A percentile compares a stretch with the other conserved stretches of the same genome.
These are phyloP conservation scores for Globisporangium takayamanum DNA, from an alignment of 352 stramenopile species.

Conservation along the genomic window DNA sequence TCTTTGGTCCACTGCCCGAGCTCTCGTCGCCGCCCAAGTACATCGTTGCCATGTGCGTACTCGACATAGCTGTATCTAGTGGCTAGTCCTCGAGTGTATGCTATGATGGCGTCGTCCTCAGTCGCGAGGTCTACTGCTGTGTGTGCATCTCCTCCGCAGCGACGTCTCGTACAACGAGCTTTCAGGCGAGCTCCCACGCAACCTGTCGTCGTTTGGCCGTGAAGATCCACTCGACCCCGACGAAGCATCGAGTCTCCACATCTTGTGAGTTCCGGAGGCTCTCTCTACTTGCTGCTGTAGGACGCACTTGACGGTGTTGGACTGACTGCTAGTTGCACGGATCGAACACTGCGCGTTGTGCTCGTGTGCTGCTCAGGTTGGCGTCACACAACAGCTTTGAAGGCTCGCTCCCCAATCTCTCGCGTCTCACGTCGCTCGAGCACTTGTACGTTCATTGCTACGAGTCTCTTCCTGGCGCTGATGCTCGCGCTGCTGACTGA, in stretches of 20 bases:
- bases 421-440: conserved; percentile 35
- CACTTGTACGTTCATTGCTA: conserved; percentile 30
- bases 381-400: conserved; percentile 42
- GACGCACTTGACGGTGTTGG: background rate
- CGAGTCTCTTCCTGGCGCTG: too few species aligned
- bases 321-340: too few species aligned
- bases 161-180: conserved; percentile 53
- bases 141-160: conserved; percentile 14
- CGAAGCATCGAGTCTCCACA: conserved; percentile 33
- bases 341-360: background rate
- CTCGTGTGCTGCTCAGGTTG: conserved; percentile 20
- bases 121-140: too few species aligned
- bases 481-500: too few species aligned
- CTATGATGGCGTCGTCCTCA: too few species aligned
- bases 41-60: conserved; percentile 9
- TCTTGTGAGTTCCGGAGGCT: conserved; percentile 31
- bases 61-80: too few species aligned
- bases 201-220: conserved; percentile 32
- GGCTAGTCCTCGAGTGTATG: too few species aligned
- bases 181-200: conserved; percentile 26
- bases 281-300: background rate
- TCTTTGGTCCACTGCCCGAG: conserved; percentile 29
- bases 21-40: conserved; percentile 25
- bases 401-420: conserved; percentile 31
- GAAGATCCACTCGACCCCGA: conserved; percentile 45